Conservation (phyloP, 164 flowering plant genomes). For the Nymphaea colorata region DNA sequence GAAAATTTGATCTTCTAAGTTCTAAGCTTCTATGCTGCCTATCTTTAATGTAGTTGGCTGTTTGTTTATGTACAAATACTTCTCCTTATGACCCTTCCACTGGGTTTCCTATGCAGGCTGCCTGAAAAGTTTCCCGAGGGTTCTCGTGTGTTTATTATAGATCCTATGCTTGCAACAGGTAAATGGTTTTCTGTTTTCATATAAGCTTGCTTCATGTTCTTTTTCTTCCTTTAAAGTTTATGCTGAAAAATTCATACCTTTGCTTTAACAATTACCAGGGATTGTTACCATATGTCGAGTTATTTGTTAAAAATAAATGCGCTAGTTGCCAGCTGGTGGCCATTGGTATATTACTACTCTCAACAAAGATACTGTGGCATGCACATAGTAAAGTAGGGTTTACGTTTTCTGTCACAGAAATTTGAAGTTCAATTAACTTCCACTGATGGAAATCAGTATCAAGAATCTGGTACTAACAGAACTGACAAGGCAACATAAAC, state of each 20-base stretch:
- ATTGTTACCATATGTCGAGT: neutral
- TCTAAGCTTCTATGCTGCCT: no score
- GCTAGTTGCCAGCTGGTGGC: neutral
- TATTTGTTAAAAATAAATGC: no score
- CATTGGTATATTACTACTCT: neutral
- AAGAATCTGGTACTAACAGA: neutral
- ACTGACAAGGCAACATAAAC: no score
- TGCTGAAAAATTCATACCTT: neutral
- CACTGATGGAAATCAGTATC: neutral
- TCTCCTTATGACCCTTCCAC: no score
- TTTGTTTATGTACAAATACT: no score
- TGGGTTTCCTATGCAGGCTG: conserved; percentile 40
- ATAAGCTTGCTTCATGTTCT: neutral
- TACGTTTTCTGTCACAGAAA: no score
- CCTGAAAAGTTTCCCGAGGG: conserved; percentile 78
- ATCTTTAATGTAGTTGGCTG: no score
- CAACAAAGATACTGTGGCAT: neutral
- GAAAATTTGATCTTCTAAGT: no score
- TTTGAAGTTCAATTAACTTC: neutral
- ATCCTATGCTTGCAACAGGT: conserved; percentile 99
- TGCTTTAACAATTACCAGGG: no score
- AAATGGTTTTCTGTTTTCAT: neutral
- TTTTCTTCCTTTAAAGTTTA: neutral
- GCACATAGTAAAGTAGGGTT: neutral
- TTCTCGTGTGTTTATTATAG: conserved; percentile 72